Evolutionary conservation across 2,329 filamentous ascomycete genomes (phyloP).

Genomic region (Graphilbum sp.): DNA sequence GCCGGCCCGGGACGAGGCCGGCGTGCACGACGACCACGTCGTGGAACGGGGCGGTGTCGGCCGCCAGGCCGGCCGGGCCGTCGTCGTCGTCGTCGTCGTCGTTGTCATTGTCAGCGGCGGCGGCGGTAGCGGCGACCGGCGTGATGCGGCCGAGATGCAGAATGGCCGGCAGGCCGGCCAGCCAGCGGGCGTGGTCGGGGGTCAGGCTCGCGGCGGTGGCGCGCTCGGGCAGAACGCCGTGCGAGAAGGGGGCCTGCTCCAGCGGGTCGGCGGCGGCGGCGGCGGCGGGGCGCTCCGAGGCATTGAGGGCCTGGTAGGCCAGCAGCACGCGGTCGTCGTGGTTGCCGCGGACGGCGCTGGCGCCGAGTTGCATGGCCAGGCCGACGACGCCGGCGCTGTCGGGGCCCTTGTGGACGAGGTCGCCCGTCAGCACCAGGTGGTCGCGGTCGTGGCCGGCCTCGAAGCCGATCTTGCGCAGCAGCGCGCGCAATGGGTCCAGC

Average conservation of each 20-base stretch:
- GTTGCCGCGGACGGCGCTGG: slow-evolving; percentile 77
- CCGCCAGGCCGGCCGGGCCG: too few relatives aligned
- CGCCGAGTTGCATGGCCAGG: slow-evolving; percentile 54
- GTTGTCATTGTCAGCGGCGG: slow-evolving; percentile 1
- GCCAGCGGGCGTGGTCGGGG: slow-evolving; percentile 48
- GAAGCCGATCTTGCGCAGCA: slow-evolving; percentile 54
- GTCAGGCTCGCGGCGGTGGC: slow-evolving; percentile 38
- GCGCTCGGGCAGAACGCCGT: slow-evolving; percentile 25
- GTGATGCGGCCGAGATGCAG: slow-evolving; percentile 48
- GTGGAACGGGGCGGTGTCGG: slow-evolving; percentile 15
- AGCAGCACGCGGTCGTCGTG: slow-evolving; percentile 80
- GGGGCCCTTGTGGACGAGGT: slow-evolving; percentile 75
- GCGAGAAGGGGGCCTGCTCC: slow-evolving; percentile 12
- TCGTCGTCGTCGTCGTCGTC: too few relatives aligned
- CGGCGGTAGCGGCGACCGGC: slow-evolving; percentile 14
- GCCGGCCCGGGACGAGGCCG: slow-evolving; percentile 62
- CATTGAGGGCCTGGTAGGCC: slow-evolving; percentile 32
- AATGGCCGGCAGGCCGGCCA: slow-evolving; percentile 61
- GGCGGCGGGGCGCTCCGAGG: too few relatives aligned
- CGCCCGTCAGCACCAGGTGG: slow-evolving; percentile 61
- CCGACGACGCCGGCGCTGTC: slow-evolving; percentile 65
- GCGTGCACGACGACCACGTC: slow-evolving; percentile 68
- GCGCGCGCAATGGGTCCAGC: slow-evolving; percentile 42
- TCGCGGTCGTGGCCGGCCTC: slow-evolving; percentile 47
- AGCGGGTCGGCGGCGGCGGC: slow-evolving; percentile 3